Conservation (phyloP, 2,329 filamentous ascomycete genomes). For the Fusarium burgessii region DNA sequence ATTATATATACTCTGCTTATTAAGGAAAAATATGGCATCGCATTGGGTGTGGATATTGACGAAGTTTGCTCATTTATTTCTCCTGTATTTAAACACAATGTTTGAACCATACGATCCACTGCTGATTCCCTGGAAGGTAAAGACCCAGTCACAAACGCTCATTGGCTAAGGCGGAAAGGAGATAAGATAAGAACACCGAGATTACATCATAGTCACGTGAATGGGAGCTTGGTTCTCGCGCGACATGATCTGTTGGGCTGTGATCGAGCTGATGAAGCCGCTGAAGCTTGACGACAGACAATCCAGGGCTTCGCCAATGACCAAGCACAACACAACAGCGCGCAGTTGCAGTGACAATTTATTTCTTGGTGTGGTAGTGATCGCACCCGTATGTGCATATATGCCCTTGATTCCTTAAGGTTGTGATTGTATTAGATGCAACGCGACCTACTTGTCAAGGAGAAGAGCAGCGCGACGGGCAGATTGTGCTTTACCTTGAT, state of each 20-base stretch:
- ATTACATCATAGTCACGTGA: background rate
- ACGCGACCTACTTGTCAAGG: background rate
- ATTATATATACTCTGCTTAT: fast-evolving
- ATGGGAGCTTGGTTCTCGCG: background rate
- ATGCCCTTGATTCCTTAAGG: background rate
- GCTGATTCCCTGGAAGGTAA: fast-evolving
- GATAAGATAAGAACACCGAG: fast-evolving
- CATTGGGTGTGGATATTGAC: background rate
- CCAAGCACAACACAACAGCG: too few species aligned
- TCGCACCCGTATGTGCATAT: fast-evolving
- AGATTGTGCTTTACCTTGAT: background rate
- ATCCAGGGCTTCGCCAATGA: too few species aligned
- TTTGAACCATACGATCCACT: fast-evolving
- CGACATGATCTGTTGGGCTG: background rate
- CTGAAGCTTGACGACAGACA: background rate
- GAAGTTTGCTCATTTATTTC: background rate
- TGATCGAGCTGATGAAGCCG: too few species aligned
- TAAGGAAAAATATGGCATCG: fast-evolving
- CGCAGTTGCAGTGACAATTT: fast-evolving
- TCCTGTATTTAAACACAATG: fast-evolving
- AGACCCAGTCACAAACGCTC: fast-evolving
- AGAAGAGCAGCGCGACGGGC: background rate
- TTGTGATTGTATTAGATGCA: background rate
- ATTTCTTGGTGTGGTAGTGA: fast-evolving
- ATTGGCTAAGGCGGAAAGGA: fast-evolving